These are phyloP conservation scores for Nannochloropsis oceanica DNA, from an alignment of 108 stramenopile species.

Conservation along the genomic window DNA sequence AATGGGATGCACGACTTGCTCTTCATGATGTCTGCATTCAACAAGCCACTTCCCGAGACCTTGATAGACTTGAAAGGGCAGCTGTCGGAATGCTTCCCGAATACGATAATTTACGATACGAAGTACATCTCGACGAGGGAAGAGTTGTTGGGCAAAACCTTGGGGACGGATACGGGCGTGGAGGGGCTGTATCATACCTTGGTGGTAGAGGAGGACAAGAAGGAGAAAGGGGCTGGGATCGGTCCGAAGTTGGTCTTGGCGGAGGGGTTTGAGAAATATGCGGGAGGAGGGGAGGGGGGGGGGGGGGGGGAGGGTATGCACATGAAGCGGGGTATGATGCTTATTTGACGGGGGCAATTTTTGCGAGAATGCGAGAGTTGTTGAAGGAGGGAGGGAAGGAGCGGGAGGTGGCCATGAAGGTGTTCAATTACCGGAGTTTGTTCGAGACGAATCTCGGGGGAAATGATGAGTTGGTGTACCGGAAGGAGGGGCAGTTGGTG, in stretches of 20 bases:
- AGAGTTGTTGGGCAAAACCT: conserved; percentile 6
- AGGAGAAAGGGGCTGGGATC: background rate
- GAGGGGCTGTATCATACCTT: conserved; percentile 1
- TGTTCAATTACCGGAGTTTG: background rate
- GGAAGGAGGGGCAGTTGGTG: background rate
- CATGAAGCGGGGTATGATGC: conserved; percentile 24
- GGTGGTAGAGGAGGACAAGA: conserved; percentile 2
- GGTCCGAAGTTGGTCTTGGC: background rate
- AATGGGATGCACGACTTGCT: conserved; percentile 10
- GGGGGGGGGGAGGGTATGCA: background rate
- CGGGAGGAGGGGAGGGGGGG: background rate
- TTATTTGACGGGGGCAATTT: conserved; percentile 4
- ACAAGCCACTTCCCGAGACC: background rate
- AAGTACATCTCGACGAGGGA: conserved; percentile 1
- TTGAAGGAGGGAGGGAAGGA: background rate
- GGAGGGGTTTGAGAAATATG: background rate
- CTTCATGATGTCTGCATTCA: background rate
- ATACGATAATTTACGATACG: background rate
- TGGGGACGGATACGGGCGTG: background rate
- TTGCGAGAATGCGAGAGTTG: background rate
- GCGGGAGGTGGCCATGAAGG: background rate
- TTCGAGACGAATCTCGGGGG: background rate
- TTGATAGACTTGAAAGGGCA: background rate
- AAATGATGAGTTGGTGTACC: background rate
- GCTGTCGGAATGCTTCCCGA: background rate